These are phyloP conservation scores for Podila epigama DNA, from an alignment of 192 early-diverging fungal species.

Conservation along the genomic window DNA sequence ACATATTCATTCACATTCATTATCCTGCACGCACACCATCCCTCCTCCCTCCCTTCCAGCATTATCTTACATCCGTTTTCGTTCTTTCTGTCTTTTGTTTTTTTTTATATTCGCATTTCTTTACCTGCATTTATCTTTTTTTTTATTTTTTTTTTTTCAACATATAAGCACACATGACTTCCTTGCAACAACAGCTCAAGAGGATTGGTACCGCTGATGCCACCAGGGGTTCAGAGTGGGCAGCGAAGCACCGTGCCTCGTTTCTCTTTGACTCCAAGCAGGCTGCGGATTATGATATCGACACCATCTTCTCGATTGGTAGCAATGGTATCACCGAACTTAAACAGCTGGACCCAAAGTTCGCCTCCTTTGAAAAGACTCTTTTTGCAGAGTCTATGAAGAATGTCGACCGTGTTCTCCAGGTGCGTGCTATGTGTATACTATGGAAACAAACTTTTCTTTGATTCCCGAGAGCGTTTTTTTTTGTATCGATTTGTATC, in stretches of 20 bases:
- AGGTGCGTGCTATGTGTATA: slow-evolving; percentile 45
- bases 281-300: slow-evolving; percentile 89
- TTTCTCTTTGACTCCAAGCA: slow-evolving; percentile 82
- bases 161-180: slow-evolving; percentile 54
- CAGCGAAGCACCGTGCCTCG: slow-evolving; percentile 72
- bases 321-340: slow-evolving; percentile 82
- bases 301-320: slow-evolving; percentile 88
- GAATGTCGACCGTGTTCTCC: slow-evolving; percentile 77
- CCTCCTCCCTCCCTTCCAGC: slow-evolving; percentile 1
- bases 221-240: slow-evolving; percentile 58
- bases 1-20: not conserved
- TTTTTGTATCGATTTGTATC: too few relatives aligned
- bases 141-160: not conserved
- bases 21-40: too few relatives aligned
- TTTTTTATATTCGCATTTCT: not conserved
- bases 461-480: too few relatives aligned
- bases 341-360: slow-evolving; percentile 65
- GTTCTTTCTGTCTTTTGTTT: not conserved
- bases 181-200: slow-evolving; percentile 71
- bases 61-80: not conserved
- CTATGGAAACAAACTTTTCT: not conserved
- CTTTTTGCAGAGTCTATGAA: slow-evolving; percentile 87
- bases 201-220: slow-evolving; percentile 68
- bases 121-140: not conserved
- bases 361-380: slow-evolving; percentile 70